phyloP scores from a whole-genome alignment of 495 filamentous ascomycete genomes.

The Rhizodiscina lignyota region DNA sequence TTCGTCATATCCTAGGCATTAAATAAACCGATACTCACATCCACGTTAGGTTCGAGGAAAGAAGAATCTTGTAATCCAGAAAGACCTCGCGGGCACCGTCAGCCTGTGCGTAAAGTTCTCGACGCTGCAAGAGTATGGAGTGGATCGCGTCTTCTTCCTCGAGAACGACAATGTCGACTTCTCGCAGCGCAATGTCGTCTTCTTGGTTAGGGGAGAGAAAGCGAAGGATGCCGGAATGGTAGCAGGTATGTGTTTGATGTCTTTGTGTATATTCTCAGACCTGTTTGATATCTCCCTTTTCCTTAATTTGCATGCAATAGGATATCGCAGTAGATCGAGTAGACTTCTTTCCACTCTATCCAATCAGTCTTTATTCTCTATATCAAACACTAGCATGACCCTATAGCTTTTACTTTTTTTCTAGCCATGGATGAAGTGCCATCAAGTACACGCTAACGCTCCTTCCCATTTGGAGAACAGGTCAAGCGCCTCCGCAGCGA shows the following conservation, averaged over 20 bases:
- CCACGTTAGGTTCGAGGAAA: constrained; percentile 70
- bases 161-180: constrained; percentile 89
- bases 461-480: constrained; percentile 47
- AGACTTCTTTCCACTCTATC: constrained; percentile 39
- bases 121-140: constrained; percentile 77
- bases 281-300: too few relatives aligned
- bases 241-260: constrained; percentile 45
- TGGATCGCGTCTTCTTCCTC: constrained; percentile 88
- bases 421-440: too few relatives aligned
- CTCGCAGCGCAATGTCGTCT: constrained; percentile 88
- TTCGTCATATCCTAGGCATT: constrained; percentile 12
- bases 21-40: not conserved
- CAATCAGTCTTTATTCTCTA: constrained; percentile 53
- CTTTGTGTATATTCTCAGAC: too few relatives aligned
- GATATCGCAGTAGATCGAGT: constrained; percentile 46
- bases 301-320: constrained; percentile 19
- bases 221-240: constrained; percentile 63
- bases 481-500: constrained; percentile 76
- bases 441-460: constrained; percentile 47
- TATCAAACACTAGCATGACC: constrained; percentile 34
- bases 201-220: constrained; percentile 78
- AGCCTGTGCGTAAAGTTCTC: constrained; percentile 91
- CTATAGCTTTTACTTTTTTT: too few relatives aligned
- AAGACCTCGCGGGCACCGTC: constrained; percentile 73
- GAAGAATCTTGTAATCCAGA: constrained; percentile 94